Base-by-base conservation (phyloP, 148 eudicot genomes). In the Linanthus parryae region DNA sequence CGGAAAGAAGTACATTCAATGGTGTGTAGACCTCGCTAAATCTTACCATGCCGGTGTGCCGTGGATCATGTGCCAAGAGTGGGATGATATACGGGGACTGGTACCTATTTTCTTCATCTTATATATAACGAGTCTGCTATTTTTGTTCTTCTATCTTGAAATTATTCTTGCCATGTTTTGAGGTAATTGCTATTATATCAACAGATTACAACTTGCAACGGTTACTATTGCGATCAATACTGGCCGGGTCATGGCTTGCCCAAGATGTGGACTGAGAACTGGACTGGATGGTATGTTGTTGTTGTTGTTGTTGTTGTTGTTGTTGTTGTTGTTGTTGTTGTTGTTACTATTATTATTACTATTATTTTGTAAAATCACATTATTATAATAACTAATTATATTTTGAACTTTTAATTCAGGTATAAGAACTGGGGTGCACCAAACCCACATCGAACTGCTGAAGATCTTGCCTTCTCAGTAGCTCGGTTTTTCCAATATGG, bases 241-340 rank as follows among this genome's bases (percentile, higher is more conserved):
- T 59, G 36, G 0, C 83, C 76, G 7, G 71, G 42, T 7, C 68
- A 54, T 7, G 57, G 72, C 15, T 48, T 41, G 10, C 88, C 88
- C 2, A 81, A 81, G 54, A 77, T 81, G 39, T 81, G 87, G 87
- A 81, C 83, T 0, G 80, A 81, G 48, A 77, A 77, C 22, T 81
- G 87, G 87, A 66, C 70, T 7, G 87, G 87, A 43, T 81, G 87
- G 87, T 80, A 12, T 61, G 58, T 65, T 19, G 28, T 52, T 4
- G 16, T 5, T 4, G n/a, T 23, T 41, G 28, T 56, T 2, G 0
- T 16, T 12, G 0, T 23, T 5, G 9, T 26, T 13, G 2, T 43
- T 2, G 3, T 6, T 16, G 3, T 22, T 25, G 27, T 55, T 0
- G 12, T 55, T 14, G 0, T 24, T 42, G 14, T 10, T 41, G 11